phyloP scores from a whole-genome alignment of 129 eudicot genomes.

The Sambucus nigra region DNA sequence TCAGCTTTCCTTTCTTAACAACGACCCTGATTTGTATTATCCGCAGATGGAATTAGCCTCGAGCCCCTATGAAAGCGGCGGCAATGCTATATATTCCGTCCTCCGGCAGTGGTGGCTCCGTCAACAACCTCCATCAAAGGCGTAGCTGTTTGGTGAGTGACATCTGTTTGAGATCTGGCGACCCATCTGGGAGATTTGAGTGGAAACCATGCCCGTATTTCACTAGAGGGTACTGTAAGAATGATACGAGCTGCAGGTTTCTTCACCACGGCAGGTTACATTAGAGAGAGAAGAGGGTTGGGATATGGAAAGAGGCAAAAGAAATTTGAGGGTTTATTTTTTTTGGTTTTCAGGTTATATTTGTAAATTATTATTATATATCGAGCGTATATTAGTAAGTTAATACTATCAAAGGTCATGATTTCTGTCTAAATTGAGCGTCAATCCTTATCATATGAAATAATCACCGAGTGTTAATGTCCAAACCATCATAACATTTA shows the following conservation, averaged over 20 bases:
- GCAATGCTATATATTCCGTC: conserved; percentile 15
- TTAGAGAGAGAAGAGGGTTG: no score
- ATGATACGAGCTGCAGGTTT: conserved; percentile 54
- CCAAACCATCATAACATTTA: no score
- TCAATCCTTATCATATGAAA: no score
- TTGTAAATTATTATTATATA: no score
- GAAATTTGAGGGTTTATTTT: no score
- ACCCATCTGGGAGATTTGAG: conserved; percentile 27
- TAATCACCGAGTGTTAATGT: no score
- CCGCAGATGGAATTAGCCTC: conserved; percentile 27
- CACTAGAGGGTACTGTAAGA: conserved; percentile 75
- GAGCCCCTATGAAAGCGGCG: conserved; percentile 16
- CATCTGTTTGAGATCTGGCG: conserved; percentile 32
- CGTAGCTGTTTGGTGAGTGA: conserved; percentile 77
- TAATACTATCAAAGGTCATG: no score
- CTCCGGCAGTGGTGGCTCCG: conserved; percentile 14
- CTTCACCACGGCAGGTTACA: no score
- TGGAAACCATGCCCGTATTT: conserved; percentile 75
- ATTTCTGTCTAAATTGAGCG: no score
- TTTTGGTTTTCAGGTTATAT: no score
- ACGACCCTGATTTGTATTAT: conserved; percentile 27
- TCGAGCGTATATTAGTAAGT: no score
- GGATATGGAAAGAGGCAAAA: no score
- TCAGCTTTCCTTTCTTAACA: conserved; percentile 59
- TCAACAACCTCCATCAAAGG: conserved; percentile 21